Evolutionary conservation across 2,329 filamentous ascomycete species (phyloP).

Genomic region (Fusarium oxysporum): DNA sequence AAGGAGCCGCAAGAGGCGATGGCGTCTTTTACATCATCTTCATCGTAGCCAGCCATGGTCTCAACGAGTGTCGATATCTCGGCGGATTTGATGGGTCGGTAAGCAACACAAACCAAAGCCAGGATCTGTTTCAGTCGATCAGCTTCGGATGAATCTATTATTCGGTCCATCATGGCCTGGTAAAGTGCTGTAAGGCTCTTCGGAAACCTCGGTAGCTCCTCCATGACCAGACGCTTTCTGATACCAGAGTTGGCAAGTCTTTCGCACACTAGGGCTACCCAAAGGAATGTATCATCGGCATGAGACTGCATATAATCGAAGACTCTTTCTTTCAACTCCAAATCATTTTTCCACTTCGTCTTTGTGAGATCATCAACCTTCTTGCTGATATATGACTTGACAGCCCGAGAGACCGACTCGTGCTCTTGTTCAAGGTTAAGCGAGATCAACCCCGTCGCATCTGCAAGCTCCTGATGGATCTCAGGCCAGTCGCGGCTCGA

Average conservation of each 20-base stretch:
- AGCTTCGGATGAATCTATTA: rapidly evolving
- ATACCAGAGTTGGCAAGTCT: rapidly evolving
- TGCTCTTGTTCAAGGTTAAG: rapidly evolving
- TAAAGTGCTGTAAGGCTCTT: rapidly evolving
- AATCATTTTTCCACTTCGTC: rapidly evolving
- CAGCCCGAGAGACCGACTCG: rapidly evolving
- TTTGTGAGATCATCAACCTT: rapidly evolving
- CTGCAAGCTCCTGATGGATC: rapidly evolving
- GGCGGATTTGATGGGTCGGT: rapidly evolving
- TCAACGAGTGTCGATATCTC: not conserved
- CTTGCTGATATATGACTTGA: not conserved
- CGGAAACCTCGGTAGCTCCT: rapidly evolving
- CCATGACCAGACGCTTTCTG: rapidly evolving
- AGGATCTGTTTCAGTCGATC: rapidly evolving
- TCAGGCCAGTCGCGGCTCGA: not conserved
- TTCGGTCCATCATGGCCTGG: rapidly evolving
- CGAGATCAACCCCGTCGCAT: rapidly evolving
- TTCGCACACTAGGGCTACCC: rapidly evolving
- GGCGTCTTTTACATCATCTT: rapidly evolving
- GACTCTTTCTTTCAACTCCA: not conserved
- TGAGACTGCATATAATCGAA: rapidly evolving
- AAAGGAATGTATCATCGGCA: not conserved
- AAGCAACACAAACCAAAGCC: rapidly evolving
- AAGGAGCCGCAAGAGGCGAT: rapidly evolving
- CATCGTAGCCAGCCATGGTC: rapidly evolving